Conservation (phyloP, 495 filamentous ascomycete species). For the Podospora pseudoanserina region DNA sequence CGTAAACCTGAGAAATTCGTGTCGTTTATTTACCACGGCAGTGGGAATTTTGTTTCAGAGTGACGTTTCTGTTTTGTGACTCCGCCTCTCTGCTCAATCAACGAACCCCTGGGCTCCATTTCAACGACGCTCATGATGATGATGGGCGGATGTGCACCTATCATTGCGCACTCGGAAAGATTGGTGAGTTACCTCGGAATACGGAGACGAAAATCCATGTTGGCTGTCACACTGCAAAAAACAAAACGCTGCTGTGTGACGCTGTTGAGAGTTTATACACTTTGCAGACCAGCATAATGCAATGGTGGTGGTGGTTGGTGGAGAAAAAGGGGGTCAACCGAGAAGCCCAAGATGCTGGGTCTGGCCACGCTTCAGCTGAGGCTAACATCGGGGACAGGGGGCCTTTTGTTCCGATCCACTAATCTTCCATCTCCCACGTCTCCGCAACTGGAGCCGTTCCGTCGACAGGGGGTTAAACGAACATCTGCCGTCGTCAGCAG, state of each 20-base stretch:
- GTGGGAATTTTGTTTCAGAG: not conserved
- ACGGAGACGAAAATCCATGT: not conserved
- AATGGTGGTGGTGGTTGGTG: slow-evolving; percentile 1
- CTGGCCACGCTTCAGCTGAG: not conserved
- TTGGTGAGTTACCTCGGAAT: not conserved
- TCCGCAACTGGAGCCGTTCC: not conserved
- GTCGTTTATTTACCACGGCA: too few species aligned
- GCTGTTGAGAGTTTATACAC: not conserved
- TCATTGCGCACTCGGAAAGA: not conserved
- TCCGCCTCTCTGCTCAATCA: not conserved
- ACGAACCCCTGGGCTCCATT: not conserved
- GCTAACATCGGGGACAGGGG: not conserved
- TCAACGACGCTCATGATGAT: not conserved
- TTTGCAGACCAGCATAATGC: too few species aligned
- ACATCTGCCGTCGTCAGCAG: not conserved
- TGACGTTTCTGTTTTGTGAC: not conserved
- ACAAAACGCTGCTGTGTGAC: not conserved
- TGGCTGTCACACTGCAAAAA: not conserved
- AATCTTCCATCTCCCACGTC: not conserved
- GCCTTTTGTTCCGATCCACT: not conserved
- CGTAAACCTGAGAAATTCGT: too few species aligned
- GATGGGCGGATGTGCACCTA: not conserved
- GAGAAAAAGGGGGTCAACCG: not conserved
- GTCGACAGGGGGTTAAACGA: not conserved
- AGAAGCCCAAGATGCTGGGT: not conserved